Evolutionary conservation across 2,329 filamentous ascomycete genomes (phyloP).

Genomic region (Chrysoporthe puriensis): DNA sequence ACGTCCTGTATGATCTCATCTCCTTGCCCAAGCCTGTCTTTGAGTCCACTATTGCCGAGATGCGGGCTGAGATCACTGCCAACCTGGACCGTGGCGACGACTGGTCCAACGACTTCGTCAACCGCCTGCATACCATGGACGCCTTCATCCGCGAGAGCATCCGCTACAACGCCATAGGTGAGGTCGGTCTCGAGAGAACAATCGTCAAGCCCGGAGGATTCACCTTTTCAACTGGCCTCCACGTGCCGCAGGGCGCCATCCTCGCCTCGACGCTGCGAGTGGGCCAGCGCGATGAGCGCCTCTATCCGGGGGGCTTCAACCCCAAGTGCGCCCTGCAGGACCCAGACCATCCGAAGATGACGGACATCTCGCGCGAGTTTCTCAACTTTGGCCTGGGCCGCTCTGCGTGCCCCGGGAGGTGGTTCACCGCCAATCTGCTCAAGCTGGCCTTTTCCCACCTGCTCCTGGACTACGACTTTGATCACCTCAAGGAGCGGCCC

Average conservation of each 20-base stretch:
- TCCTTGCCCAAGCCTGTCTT: conserved; percentile 5
- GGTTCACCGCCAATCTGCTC: conserved; percentile 6
- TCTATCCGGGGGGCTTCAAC: conserved; percentile 14
- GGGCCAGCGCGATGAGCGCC: conserved; percentile 6
- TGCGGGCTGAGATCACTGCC: conserved; percentile 1
- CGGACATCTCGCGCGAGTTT: conserved; percentile 12
- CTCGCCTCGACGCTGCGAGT: conserved; percentile 8
- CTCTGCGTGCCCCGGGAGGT: conserved; percentile 10
- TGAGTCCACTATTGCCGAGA: neutral
- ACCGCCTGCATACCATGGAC: neutral
- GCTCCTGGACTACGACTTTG: conserved; percentile 10
- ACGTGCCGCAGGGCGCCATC: conserved; percentile 10
- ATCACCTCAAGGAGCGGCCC: conserved; percentile 1
- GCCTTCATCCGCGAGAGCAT: conserved; percentile 16
- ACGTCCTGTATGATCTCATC: conserved; percentile 5
- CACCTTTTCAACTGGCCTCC: conserved; percentile 10
- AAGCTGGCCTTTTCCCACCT: conserved; percentile 10
- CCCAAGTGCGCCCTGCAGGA: conserved; percentile 4
- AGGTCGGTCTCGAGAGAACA: conserved; percentile 2
- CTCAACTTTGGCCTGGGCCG: conserved; percentile 10
- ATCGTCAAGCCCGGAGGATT: conserved; percentile 9
- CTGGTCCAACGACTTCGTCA: conserved; percentile 3
- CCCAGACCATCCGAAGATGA: neutral
- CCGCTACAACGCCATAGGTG: conserved; percentile 11
- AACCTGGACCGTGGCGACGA: conserved; percentile 8